These are phyloP conservation scores for Ceratocystis cacaofunesta DNA, from an alignment of 2,329 filamentous ascomycete species.

Conservation along the genomic window DNA sequence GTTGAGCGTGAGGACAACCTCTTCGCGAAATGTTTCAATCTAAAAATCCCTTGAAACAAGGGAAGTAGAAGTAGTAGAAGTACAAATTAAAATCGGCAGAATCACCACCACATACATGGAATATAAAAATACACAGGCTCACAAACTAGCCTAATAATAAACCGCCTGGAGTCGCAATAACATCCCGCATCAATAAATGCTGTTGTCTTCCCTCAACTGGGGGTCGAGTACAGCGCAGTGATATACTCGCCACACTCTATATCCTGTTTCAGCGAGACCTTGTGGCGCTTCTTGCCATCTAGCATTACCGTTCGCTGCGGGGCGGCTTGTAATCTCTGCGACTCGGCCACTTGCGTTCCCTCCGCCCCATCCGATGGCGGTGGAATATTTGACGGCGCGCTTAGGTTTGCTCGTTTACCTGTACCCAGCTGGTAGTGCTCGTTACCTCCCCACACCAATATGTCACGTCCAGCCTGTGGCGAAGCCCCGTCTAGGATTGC, in stretches of 20 bases:
- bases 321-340: constrained; percentile 66
- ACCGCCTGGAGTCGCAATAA: too few species aligned
- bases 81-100: background rate
- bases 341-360: constrained; percentile 41
- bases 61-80: background rate
- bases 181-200: too few species aligned
- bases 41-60: background rate
- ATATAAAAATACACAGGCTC: constrained; percentile 2
- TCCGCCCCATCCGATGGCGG: constrained; percentile 51
- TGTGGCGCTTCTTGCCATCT: constrained; percentile 45
- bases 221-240: constrained; percentile 63
- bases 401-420: constrained; percentile 70
- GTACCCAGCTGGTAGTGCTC: constrained; percentile 88
- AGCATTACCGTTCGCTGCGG: constrained; percentile 57
- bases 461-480: constrained; percentile 51
- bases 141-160: background rate
- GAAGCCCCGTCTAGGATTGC: constrained; percentile 75
- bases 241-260: constrained; percentile 75
- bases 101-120: background rate
- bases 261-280: constrained; percentile 65
- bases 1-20: too few species aligned
- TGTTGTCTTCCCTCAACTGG: background rate
- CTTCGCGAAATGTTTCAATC: background rate
- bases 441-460: constrained; percentile 89
- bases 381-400: constrained; percentile 61